phyloP scores from a whole-genome alignment of 306 rosid species.

The Lablab purpureus region DNA sequence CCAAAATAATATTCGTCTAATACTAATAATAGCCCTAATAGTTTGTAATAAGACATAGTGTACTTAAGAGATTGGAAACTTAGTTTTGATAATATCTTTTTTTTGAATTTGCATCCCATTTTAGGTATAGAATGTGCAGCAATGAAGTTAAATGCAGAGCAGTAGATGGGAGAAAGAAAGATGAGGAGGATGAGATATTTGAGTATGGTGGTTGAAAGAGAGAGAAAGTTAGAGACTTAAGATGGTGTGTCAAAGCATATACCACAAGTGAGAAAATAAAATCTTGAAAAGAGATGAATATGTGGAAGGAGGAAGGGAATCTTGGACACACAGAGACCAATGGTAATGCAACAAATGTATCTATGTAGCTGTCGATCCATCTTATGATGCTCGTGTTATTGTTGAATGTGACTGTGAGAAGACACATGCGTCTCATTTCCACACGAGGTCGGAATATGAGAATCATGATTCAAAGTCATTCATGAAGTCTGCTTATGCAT shows the following conservation, averaged over 20 bases:
- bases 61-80: too few species aligned
- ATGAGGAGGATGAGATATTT: background rate
- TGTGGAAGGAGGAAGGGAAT: conserved; percentile 31
- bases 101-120: too few species aligned
- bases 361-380: background rate
- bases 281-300: conserved; percentile 20
- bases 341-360: background rate
- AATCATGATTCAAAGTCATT: background rate
- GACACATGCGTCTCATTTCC: conserved; percentile 22
- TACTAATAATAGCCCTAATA: too few species aligned
- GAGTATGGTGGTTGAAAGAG: background rate
- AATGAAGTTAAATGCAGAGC: too few species aligned
- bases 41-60: too few species aligned
- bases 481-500: background rate
- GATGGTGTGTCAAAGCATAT: background rate
- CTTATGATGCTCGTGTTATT: background rate
- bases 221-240: background rate
- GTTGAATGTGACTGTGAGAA: conserved; percentile 9
- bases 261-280: conserved; percentile 20
- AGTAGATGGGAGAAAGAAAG: too few species aligned
- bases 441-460: conserved; percentile 37
- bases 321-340: conserved; percentile 34
- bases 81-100: too few species aligned
- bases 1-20: too few species aligned
- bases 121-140: too few species aligned